phyloP scores from a whole-genome alignment of 768 basidiomycete species.

The Amanita rimosa region DNA sequence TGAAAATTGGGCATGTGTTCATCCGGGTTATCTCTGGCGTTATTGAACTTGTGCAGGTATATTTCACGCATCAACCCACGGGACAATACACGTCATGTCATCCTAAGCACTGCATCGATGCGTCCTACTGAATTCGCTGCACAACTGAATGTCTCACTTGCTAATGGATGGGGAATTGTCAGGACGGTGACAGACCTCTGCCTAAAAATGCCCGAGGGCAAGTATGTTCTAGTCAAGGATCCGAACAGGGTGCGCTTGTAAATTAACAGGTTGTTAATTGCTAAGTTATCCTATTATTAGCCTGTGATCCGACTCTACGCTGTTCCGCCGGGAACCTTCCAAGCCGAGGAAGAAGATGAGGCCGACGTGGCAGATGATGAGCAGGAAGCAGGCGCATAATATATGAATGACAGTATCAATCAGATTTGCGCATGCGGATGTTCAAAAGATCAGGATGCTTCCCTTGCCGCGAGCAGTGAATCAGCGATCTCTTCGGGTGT shows the following conservation, averaged over 20 bases:
- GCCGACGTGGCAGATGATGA: constrained; percentile 27
- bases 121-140: constrained; percentile 90
- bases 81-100: constrained; percentile 92
- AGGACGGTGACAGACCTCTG: constrained; percentile 89
- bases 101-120: constrained; percentile 89
- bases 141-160: constrained; percentile 89
- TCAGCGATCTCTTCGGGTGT: constrained; percentile 80
- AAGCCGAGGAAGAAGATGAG: constrained; percentile 71
- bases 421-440: background rate
- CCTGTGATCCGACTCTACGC: constrained; percentile 89
- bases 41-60: constrained; percentile 43
- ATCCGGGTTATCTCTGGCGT: background rate
- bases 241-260: constrained; percentile 75
- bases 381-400: constrained; percentile 18
- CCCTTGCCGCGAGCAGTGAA: constrained; percentile 36
- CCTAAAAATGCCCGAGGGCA: constrained; percentile 96
- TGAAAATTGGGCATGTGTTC: constrained; percentile 81
- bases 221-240: constrained; percentile 95
- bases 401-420: background rate
- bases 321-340: constrained; percentile 84
- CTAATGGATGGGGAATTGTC: constrained; percentile 98
- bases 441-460: background rate
- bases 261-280: constrained; percentile 2
- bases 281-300: constrained; percentile 29
- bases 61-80: constrained; percentile 91